phyloP scores from a whole-genome alignment of 1,284 basidiomycete species.

The Rhodofomes roseus region DNA sequence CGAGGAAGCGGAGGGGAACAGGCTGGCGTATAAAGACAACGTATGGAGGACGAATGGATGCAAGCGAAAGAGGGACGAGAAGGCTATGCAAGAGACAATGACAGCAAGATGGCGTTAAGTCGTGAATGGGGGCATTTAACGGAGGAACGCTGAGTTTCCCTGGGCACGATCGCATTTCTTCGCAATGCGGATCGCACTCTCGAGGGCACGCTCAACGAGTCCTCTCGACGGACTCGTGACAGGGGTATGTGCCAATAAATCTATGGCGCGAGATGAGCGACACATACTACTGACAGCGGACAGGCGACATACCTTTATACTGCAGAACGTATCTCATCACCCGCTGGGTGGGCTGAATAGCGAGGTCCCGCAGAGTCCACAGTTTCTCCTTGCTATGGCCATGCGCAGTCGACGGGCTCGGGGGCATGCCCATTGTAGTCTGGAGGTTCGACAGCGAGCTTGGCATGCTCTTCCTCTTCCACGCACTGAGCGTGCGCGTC shows the following conservation, averaged over 20 bases:
- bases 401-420: slow-evolving; percentile 6
- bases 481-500: slow-evolving; percentile 19
- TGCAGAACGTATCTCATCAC: slow-evolving; percentile 67
- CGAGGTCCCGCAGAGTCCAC: slow-evolving; percentile 52
- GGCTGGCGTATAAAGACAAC: not conserved
- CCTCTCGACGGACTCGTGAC: slow-evolving; percentile 37
- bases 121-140: slow-evolving; percentile 6
- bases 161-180: slow-evolving; percentile 63
- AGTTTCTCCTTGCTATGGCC: slow-evolving; percentile 17
- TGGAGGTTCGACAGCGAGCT: slow-evolving; percentile 20
- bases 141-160: slow-evolving; percentile 52
- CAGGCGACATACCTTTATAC: slow-evolving; percentile 50
- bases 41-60: not conserved
- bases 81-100: not conserved
- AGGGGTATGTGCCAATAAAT: slow-evolving; percentile 42
- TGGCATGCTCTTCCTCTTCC: slow-evolving; percentile 24
- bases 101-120: not conserved
- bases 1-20: not conserved
- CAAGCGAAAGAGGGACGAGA: not conserved
- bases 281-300: not conserved
- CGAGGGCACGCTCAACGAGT: slow-evolving; percentile 56
- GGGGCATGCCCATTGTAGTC: slow-evolving; percentile 8
- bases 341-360: slow-evolving; percentile 66
- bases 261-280: slow-evolving; percentile 22
- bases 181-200: slow-evolving; percentile 57